Evolutionary conservation across 2,329 filamentous ascomycete genomes (phyloP).

Genomic region (Atkinsonella texensis): DNA sequence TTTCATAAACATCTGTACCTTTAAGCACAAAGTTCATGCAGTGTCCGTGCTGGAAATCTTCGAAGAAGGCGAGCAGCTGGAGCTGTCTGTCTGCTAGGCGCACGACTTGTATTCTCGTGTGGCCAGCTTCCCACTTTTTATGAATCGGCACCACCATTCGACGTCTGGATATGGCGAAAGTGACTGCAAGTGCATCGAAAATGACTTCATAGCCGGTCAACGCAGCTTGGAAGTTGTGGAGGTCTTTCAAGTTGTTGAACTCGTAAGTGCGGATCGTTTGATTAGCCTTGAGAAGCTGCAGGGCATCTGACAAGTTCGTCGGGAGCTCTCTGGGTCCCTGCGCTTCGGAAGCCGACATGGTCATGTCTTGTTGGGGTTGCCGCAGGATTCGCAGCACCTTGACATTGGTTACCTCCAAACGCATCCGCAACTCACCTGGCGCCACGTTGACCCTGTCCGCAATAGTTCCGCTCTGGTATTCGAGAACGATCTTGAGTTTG

Average conservation of each 20-base stretch:
- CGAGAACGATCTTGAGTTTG: conserved; percentile 60
- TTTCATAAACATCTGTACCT: conserved; percentile 72
- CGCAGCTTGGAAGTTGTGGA: conserved; percentile 69
- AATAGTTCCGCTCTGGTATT: conserved; percentile 64
- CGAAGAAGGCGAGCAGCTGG: conserved; percentile 77
- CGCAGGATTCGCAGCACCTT: conserved; percentile 56
- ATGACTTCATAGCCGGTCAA: conserved; percentile 70
- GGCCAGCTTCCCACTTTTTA: conserved; percentile 85
- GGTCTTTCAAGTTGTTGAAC: conserved; percentile 52
- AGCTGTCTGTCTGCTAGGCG: conserved; percentile 56
- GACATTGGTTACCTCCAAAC: conserved; percentile 49
- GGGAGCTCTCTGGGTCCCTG: conserved; percentile 49
- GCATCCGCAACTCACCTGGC: conserved; percentile 59
- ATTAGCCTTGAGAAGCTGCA: conserved; percentile 43
- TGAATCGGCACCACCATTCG: conserved; percentile 87
- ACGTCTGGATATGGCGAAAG: conserved; percentile 70
- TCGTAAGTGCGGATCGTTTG: conserved; percentile 61
- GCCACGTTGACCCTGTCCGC: conserved; percentile 76
- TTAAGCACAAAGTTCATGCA: conserved; percentile 85
- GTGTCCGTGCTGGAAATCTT: conserved; percentile 74
- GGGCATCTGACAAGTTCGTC: conserved; percentile 49
- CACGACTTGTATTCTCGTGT: conserved; percentile 69
- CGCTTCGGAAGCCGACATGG: conserved; percentile 60
- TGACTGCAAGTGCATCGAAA: conserved; percentile 59
- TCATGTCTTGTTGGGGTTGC: conserved; percentile 64